Percentiles rank a stretch among this genome's conserved stretches.
Conservation (phyloP, 306 rosid species). For the Trifolium repens region DNA sequence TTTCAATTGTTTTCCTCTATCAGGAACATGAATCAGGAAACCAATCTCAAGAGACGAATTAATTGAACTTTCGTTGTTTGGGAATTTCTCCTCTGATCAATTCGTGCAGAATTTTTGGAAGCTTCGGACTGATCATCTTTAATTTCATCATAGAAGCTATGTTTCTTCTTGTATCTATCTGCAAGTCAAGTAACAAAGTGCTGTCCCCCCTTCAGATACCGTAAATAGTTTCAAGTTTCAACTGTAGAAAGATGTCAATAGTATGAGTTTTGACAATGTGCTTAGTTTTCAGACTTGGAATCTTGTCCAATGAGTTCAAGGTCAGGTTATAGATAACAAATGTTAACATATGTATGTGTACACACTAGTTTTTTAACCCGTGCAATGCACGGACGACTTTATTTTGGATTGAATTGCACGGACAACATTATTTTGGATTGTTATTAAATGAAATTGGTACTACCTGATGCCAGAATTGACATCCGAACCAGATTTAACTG, state of each 20-base stretch:
- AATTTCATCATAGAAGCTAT: slow-evolving; percentile 9
- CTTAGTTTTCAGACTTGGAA: slow-evolving; percentile 14
- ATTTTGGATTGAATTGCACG: too few species aligned
- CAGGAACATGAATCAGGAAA: slow-evolving; percentile 55
- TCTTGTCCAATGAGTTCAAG: slow-evolving; percentile 17
- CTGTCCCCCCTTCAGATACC: not conserved
- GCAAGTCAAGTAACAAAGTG: slow-evolving; percentile 18
- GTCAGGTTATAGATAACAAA: slow-evolving; percentile 3
- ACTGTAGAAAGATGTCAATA: slow-evolving; percentile 30
- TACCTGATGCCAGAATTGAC: too few species aligned
- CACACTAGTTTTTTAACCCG: too few species aligned
- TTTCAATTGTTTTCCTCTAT: slow-evolving; percentile 26
- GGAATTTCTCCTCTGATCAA: slow-evolving; percentile 36
- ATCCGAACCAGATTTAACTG: too few species aligned
- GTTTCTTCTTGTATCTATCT: slow-evolving; percentile 29
- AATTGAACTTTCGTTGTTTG: slow-evolving; percentile 25
- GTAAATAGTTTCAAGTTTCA: slow-evolving; percentile 40
- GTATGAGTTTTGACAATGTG: slow-evolving; percentile 9
- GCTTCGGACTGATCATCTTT: slow-evolving; percentile 19
- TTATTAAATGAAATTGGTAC: too few species aligned
- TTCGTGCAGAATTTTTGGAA: slow-evolving; percentile 29
- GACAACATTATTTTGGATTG: too few species aligned
- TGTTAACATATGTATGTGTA: slow-evolving; percentile 7
- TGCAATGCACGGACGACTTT: too few species aligned
- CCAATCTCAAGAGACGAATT: slow-evolving; percentile 43